phyloP scores from a whole-genome alignment of 2,329 filamentous ascomycete species.

The Epichloe glyceriae region DNA sequence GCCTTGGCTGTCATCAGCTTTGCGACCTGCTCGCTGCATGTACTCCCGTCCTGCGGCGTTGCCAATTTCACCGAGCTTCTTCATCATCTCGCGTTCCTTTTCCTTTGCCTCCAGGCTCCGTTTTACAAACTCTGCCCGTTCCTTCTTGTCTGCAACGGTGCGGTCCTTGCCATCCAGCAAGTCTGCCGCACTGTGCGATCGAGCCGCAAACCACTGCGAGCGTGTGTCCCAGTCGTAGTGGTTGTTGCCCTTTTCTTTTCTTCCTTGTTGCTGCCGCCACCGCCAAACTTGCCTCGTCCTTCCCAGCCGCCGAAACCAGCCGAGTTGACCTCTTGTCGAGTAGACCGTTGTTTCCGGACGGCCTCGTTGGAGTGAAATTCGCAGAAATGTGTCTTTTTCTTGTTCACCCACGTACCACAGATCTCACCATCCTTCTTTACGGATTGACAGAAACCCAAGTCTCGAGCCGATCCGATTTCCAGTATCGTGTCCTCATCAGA shows the following conservation, averaged over 20 bases:
- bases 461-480: constrained; percentile 72
- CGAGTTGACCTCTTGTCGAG: constrained; percentile 68
- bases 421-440: constrained; percentile 71
- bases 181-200: constrained; percentile 40
- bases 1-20: constrained; percentile 3
- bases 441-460: constrained; percentile 79
- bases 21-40: constrained; percentile 34
- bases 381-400: constrained; percentile 77
- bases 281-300: constrained; percentile 17
- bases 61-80: constrained; percentile 51
- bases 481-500: constrained; percentile 81
- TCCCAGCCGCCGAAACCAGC: constrained; percentile 35
- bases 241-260: constrained; percentile 13
- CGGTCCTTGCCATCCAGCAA: constrained; percentile 53
- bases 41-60: constrained; percentile 58
- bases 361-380: constrained; percentile 84
- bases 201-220: constrained; percentile 40
- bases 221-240: constrained; percentile 47
- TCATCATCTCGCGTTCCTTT: constrained; percentile 59
- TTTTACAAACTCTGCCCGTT: constrained; percentile 53
- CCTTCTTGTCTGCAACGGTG: constrained; percentile 43
- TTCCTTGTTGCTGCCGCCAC: constrained; percentile 6
- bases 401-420: constrained; percentile 79
- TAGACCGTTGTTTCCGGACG: constrained; percentile 51
- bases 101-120: constrained; percentile 53